Evolutionary conservation across 2,329 filamentous ascomycete genomes (phyloP).

Genomic region (Sordariomycetes sp.): DNA sequence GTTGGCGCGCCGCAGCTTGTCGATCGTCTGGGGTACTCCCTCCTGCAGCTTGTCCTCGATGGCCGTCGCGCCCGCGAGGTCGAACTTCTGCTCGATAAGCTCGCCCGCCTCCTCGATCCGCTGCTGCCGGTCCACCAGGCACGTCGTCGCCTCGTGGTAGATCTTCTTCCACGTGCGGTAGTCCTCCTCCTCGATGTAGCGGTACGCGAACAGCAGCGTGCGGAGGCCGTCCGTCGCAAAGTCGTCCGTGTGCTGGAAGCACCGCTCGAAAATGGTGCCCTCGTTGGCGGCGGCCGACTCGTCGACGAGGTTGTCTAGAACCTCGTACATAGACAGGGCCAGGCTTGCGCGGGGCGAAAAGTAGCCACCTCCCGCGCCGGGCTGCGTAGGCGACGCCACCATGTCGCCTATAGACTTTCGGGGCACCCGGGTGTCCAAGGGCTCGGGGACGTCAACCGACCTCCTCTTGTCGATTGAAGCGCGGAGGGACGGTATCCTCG

Average conservation of each 20-base stretch:
- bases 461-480: conserved; percentile 4
- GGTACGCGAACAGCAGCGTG: conserved; percentile 75
- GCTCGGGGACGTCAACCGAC: conserved; percentile 1
- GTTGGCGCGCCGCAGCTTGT: conserved; percentile 76
- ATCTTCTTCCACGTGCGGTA: conserved; percentile 68
- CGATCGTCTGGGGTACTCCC: conserved; percentile 84
- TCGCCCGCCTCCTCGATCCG: conserved; percentile 74
- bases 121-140: conserved; percentile 67
- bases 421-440: conserved; percentile 5
- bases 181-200: conserved; percentile 63
- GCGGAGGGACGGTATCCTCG: not conserved
- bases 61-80: conserved; percentile 77
- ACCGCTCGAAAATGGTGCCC: conserved; percentile 62
- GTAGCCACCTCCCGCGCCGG: conserved; percentile 12
- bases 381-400: conserved; percentile 2
- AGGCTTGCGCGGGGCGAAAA: conserved; percentile 16
- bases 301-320: conserved; percentile 44
- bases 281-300: conserved; percentile 52
- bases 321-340: conserved; percentile 30
- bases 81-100: conserved; percentile 69
- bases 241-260: conserved; percentile 80
- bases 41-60: conserved; percentile 91
- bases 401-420: conserved; percentile 14
- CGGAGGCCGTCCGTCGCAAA: conserved; percentile 83
- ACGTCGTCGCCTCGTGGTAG: conserved; percentile 74